Evolutionary conservation across 2,329 filamentous ascomycete species (phyloP).

Genomic region (Domatiomyces globalis): DNA sequence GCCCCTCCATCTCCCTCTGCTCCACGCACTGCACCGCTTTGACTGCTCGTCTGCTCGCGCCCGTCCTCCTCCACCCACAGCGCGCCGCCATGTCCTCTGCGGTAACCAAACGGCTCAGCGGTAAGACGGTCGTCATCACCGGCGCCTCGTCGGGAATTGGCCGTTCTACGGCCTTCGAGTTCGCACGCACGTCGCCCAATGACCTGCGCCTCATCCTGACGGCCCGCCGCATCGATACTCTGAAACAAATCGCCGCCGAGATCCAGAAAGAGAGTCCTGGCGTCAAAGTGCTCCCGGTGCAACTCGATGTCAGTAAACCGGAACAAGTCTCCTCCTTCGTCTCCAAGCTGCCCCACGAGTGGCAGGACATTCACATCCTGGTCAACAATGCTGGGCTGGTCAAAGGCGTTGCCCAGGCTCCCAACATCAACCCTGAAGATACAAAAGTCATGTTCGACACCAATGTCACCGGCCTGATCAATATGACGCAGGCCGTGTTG

Average conservation of each 20-base stretch:
- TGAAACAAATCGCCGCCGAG: constrained; percentile 61
- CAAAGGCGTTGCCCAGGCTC: constrained; percentile 72
- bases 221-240: constrained; percentile 65
- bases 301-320: constrained; percentile 73
- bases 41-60: background rate
- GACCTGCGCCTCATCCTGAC: constrained; percentile 74
- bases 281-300: constrained; percentile 66
- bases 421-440: constrained; percentile 67
- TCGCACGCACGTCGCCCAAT: constrained; percentile 68
- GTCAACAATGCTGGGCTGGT: constrained; percentile 96
- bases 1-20: background rate
- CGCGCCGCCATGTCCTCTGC: constrained; percentile 46
- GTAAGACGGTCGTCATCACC: constrained; percentile 85
- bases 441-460: constrained; percentile 78
- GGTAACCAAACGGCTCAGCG: constrained; percentile 66
- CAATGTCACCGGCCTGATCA: constrained; percentile 87
- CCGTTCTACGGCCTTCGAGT: constrained; percentile 59
- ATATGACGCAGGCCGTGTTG: constrained; percentile 86
- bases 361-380: constrained; percentile 69
- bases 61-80: background rate
- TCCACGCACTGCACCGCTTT: too few relatives aligned
- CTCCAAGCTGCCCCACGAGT: constrained; percentile 59
- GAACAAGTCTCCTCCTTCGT: constrained; percentile 63
- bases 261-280: constrained; percentile 64
- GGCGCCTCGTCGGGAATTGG: constrained; percentile 92